phyloP scores from a whole-genome alignment of 306 rosid genomes.

The Cucumis melo region DNA sequence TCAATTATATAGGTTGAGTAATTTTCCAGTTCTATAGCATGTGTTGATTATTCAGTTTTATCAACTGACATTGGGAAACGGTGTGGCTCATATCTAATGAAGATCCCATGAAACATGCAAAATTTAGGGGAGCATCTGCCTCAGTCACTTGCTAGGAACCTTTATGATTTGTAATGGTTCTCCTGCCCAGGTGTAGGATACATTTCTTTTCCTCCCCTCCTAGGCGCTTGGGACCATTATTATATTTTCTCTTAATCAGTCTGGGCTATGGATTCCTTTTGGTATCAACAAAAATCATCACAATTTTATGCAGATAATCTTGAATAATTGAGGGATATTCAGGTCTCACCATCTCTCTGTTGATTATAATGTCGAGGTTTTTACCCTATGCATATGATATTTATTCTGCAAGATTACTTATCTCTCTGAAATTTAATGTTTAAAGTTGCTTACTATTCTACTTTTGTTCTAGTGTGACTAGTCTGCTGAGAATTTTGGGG shows the following conservation, averaged over 20 bases:
- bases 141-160: neutral
- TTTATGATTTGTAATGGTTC: neutral
- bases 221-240: neutral
- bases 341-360: neutral
- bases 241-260: neutral
- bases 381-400: neutral
- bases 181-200: neutral
- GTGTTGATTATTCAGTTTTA: neutral
- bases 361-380: neutral
- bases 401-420: neutral
- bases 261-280: neutral
- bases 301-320: neutral
- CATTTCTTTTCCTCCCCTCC: neutral
- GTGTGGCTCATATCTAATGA: neutral
- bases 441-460: neutral
- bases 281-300: neutral
- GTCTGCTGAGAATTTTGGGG: neutral
- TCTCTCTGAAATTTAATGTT: neutral
- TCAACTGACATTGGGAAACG: neutral
- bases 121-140: neutral
- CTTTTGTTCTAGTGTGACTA: neutral
- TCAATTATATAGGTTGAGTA: neutral
- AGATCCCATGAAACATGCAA: neutral
- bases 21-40: neutral
- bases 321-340: neutral